Evolutionary conservation across 2,329 filamentous ascomycete genomes (phyloP), one percentile per base, ranked within the genome.

Genomic region (Thelonectria discophora): DNA sequence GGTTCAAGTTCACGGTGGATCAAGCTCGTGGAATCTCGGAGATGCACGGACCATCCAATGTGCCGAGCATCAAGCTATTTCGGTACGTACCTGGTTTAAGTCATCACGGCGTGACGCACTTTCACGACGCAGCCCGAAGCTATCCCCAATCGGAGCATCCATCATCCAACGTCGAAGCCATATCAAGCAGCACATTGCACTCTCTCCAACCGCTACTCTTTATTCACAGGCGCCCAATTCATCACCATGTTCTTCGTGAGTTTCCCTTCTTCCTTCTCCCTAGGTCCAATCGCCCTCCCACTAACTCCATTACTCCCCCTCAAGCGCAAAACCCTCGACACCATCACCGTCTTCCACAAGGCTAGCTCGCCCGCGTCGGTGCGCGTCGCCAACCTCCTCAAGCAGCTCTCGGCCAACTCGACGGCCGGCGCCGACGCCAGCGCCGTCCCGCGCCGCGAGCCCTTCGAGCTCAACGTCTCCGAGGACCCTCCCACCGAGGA

Each of bases 261-360:
- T 76, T 48, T 15, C 17, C 13, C 12, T 5, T 12, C n/a, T 5
- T 18, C n/a, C 20, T 10, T 10, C 27, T 17, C 18, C 17, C 27
- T 7, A n/a, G n/a, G 2, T n/a, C n/a, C 5, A 18, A 18, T n/a
- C 4, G 24, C 30, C 42, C 50, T 50, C 60, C 62, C 53, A 51
- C 71, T 73, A 54, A 73, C 55, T 24, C 21, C 21, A 3, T 42
- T 43, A 13, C 34, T 37, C 34, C 12, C 3, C 43, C 30, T 54
- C 27, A 73, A 93, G 90, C 86, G 84, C 79, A 94, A 93, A 84
- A 86, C 90, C 68, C 86, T 92, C 78, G 94, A 98, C 82, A 92
- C 97, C 69, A 88, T 98, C 76, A 98, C 94, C 64, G 89, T 99
- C 82, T 99, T 98, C 84, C 94, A 97, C 86, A 91, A 92, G 78